Conservation (phyloP, 768 basidiomycete species). For the Phlebiopsis gigantea region DNA sequence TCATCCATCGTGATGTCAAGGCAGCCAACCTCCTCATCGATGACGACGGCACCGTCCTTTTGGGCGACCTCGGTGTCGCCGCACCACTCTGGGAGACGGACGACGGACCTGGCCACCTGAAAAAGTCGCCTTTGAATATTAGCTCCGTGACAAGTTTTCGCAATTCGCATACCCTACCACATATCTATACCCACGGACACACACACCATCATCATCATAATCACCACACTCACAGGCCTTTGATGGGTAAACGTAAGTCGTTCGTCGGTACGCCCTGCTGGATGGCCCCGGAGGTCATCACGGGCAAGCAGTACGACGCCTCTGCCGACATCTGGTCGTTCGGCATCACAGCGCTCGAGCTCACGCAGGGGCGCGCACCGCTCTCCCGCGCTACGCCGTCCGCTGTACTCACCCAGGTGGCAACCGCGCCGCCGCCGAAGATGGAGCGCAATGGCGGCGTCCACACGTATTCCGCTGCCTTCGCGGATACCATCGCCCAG, state of each 20-base stretch:
- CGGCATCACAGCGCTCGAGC: constrained; percentile 90
- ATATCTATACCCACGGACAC: constrained; percentile 25
- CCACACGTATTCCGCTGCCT: constrained; percentile 71
- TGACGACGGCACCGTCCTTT: constrained; percentile 82
- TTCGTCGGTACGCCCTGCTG: constrained; percentile 97
- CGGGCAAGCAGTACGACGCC: constrained; percentile 77
- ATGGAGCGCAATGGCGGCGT: constrained; percentile 68
- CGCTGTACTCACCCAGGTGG: constrained; percentile 69
- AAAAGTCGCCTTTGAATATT: constrained; percentile 19
- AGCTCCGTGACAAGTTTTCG: constrained; percentile 2
- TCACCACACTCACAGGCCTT: constrained; percentile 19
- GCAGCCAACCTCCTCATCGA: constrained; percentile 92
- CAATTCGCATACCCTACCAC: constrained; percentile 1
- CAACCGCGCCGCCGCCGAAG: constrained; percentile 73
- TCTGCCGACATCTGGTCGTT: constrained; percentile 96
- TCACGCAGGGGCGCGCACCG: constrained; percentile 86
- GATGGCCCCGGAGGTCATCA: constrained; percentile 96
- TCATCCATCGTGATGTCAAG: constrained; percentile 93
- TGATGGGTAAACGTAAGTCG: constrained; percentile 75
- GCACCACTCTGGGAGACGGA: constrained; percentile 73
- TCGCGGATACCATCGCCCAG: constrained; percentile 77
- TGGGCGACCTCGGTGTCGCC: constrained; percentile 92
- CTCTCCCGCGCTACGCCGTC: constrained; percentile 70
- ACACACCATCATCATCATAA: neutral
- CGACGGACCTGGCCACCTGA: constrained; percentile 18